Evolutionary conservation across 2,329 filamentous ascomycete genomes (phyloP).

Genomic region (Cercospora sp.): DNA sequence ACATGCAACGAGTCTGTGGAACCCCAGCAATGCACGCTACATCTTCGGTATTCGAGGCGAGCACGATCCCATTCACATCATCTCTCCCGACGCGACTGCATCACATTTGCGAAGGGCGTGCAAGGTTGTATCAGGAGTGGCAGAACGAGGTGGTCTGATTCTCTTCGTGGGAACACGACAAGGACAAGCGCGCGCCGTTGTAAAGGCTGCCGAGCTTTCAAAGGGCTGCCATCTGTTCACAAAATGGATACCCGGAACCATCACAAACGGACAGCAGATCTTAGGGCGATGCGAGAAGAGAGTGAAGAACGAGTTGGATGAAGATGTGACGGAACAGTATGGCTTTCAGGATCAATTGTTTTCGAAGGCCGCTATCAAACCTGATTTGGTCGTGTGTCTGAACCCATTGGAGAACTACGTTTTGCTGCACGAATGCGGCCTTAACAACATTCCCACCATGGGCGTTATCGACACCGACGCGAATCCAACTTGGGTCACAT

Average conservation of each 20-base stretch:
- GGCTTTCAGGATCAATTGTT: constrained; percentile 68
- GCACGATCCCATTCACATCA: constrained; percentile 70
- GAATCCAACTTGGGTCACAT: constrained; percentile 91
- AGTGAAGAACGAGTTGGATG: constrained; percentile 76
- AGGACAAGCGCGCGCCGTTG: constrained; percentile 78
- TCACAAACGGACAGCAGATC: constrained; percentile 92
- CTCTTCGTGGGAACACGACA: constrained; percentile 86
- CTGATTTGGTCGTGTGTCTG: constrained; percentile 87
- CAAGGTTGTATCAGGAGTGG: constrained; percentile 86
- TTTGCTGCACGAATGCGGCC: constrained; percentile 84
- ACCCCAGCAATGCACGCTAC: constrained; percentile 89
- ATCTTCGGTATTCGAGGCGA: constrained; percentile 88
- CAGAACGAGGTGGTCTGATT: constrained; percentile 77
- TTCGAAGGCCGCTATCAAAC: constrained; percentile 68
- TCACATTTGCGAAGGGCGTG: constrained; percentile 88
- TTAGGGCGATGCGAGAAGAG: constrained; percentile 68
- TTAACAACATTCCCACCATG: constrained; percentile 88
- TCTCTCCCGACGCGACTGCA: constrained; percentile 84
- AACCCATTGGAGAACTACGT: constrained; percentile 93
- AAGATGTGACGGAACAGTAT: constrained; percentile 47
- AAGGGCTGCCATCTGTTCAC: constrained; percentile 85
- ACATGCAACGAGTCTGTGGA: constrained; percentile 88
- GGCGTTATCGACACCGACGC: constrained; percentile 92
- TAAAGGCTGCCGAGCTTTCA: constrained; percentile 75
- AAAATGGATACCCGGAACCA: constrained; percentile 85